Conservation (phyloP, 805 yeast genomes). For the Sugiyamaella americana region DNA sequence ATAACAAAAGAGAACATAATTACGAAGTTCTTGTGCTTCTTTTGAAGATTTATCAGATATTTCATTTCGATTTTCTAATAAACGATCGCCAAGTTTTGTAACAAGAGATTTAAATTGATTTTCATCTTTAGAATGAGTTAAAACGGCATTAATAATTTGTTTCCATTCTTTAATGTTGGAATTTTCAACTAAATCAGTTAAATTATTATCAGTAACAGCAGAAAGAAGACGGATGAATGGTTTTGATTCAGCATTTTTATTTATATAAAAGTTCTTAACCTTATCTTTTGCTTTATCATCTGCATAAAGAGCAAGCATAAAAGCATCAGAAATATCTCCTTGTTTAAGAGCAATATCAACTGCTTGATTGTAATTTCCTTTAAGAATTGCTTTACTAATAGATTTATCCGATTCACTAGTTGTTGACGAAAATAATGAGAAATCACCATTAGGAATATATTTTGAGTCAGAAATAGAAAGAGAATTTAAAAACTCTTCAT, state of each 20-base stretch:
- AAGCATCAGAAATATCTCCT: constrained; percentile 68
- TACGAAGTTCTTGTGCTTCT: constrained; percentile 40
- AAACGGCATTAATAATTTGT: constrained; percentile 64
- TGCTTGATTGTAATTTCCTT: constrained; percentile 61
- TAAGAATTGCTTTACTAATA: constrained; percentile 47
- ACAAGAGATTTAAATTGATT: constrained; percentile 48
- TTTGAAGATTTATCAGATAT: constrained; percentile 29
- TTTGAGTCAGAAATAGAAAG: constrained; percentile 24
- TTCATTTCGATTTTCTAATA: constrained; percentile 28
- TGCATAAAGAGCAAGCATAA: constrained; percentile 65
- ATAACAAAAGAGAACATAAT: constrained; percentile 70
- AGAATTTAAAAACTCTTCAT: constrained; percentile 23
- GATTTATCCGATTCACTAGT: constrained; percentile 40
- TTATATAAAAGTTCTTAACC: constrained; percentile 67
- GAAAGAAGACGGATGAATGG: constrained; percentile 70
- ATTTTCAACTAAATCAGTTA: constrained; percentile 67
- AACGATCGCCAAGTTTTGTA: constrained; percentile 70
- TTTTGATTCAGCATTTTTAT: constrained; percentile 45
- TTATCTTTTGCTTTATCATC: constrained; percentile 52
- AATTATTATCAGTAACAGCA: constrained; percentile 49
- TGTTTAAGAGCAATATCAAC: constrained; percentile 58
- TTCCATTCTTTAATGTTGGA: constrained; percentile 80
- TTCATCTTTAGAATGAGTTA: constrained; percentile 43
- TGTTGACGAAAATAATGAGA: constrained; percentile 25
- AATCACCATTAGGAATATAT: constrained; percentile 30